Evolutionary conservation across 2,329 filamentous ascomycete genomes (phyloP).

Genomic region (Emmonsiellopsis sp.): DNA sequence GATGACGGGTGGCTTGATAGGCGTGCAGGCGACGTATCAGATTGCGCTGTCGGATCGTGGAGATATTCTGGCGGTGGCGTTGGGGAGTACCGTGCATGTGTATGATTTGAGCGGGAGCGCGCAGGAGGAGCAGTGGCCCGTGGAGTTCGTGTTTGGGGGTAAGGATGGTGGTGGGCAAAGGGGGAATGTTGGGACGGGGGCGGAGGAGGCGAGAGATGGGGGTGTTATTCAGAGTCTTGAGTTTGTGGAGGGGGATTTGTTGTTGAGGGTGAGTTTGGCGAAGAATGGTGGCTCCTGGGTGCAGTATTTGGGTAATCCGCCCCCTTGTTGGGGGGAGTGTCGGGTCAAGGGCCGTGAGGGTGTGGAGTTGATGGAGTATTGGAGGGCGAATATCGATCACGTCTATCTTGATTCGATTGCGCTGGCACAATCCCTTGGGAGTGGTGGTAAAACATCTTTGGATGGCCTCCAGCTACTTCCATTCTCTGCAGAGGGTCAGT

Average conservation of each 20-base stretch:
- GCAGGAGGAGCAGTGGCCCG: constrained; percentile 6
- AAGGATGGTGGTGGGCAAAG: constrained; percentile 2
- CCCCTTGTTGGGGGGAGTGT: not conserved
- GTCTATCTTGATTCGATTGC: constrained; percentile 16
- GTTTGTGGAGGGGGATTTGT: constrained; percentile 13
- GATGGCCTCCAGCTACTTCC: not conserved
- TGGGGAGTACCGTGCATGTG: constrained; percentile 16
- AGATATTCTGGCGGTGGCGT: constrained; percentile 12
- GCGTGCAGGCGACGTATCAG: constrained; percentile 7
- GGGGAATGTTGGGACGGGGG: not conserved
- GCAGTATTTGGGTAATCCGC: constrained; percentile 15
- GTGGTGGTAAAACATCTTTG: constrained; percentile 6
- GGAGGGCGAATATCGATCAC: constrained; percentile 12
- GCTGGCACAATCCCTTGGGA: constrained; percentile 9
- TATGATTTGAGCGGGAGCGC: constrained; percentile 10
- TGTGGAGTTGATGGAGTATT: constrained; percentile 10
- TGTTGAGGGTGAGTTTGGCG: constrained; percentile 14
- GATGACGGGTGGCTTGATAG: not conserved
- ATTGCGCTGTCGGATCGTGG: constrained; percentile 13
- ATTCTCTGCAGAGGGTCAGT: not conserved
- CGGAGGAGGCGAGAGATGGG: constrained; percentile 11
- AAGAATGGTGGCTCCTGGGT: constrained; percentile 13
- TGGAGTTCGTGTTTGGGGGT: constrained; percentile 12
- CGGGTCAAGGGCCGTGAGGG: not conserved
- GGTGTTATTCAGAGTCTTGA: constrained; percentile 14